These are phyloP conservation scores for Sporopachydermia quercuum DNA, from an alignment of 805 yeast species.

Conservation along the genomic window DNA sequence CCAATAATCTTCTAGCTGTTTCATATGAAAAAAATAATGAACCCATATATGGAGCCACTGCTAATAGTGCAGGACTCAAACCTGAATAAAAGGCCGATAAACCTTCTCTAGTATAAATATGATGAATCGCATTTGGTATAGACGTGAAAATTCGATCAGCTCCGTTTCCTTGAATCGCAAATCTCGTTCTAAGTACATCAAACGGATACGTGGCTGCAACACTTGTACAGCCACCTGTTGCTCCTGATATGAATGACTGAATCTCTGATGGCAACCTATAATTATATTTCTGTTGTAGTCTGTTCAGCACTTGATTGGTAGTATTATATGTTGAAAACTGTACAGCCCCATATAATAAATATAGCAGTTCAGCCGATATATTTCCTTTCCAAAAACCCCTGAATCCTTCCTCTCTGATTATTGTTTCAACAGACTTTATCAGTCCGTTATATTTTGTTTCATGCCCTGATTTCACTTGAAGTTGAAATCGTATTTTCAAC, in stretches of 20 bases:
- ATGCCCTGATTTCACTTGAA: constrained; percentile 23
- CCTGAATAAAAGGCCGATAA: constrained; percentile 35
- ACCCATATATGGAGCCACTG: constrained; percentile 61
- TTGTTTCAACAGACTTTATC: constrained; percentile 22
- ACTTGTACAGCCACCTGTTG: constrained; percentile 61
- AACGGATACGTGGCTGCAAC: constrained; percentile 74
- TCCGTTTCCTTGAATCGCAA: constrained; percentile 45
- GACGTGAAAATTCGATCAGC: constrained; percentile 14
- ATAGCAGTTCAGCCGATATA: constrained; percentile 79
- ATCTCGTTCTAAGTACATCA: constrained; percentile 75
- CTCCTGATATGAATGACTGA: constrained; percentile 51
- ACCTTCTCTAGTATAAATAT: constrained; percentile 27
- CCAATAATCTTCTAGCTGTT: constrained; percentile 21
- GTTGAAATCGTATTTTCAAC: constrained; percentile 60
- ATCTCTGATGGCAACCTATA: constrained; percentile 19
- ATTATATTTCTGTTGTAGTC: constrained; percentile 14
- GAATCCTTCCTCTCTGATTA: constrained; percentile 51
- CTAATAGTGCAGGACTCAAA: constrained; percentile 32
- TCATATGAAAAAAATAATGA: constrained; percentile 62
- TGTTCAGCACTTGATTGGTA: constrained; percentile 29
- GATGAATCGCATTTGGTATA: constrained; percentile 15
- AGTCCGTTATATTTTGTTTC: constrained; percentile 21
- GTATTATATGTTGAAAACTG: constrained; percentile 67
- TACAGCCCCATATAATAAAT: constrained; percentile 67
- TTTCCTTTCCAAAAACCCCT: constrained; percentile 87